A percentile compares a stretch with the other conserved stretches of the same genome.
These are phyloP conservation scores for Apiospora hydei DNA, from an alignment of 2,329 filamentous ascomycete genomes.

Conservation along the genomic window DNA sequence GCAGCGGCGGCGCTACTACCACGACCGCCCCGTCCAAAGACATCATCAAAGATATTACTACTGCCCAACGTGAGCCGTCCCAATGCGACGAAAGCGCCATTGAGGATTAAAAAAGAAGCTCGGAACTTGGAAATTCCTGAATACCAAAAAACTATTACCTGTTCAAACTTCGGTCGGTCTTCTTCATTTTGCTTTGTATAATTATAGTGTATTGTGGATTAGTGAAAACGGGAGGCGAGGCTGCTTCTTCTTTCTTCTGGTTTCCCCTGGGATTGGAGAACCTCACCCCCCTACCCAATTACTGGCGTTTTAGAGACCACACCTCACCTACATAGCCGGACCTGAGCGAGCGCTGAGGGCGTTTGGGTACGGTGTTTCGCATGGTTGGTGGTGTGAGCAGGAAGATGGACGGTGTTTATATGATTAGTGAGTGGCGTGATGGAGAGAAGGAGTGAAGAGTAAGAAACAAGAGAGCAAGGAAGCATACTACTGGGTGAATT, in stretches of 20 bases:
- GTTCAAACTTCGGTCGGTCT: background rate
- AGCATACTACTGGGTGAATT: background rate
- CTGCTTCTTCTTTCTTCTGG: background rate
- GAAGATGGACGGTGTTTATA: no score
- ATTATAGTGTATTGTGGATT: constrained; percentile 3
- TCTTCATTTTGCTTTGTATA: background rate
- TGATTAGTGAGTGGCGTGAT: background rate
- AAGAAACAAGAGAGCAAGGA: background rate
- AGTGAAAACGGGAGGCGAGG: background rate
- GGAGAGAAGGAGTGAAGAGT: background rate
- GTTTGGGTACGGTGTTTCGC: background rate
- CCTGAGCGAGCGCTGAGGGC: background rate
- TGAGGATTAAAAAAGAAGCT: constrained; percentile 43
- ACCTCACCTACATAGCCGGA: background rate
- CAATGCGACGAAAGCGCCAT: constrained; percentile 51
- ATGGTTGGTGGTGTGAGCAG: background rate
- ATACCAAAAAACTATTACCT: background rate
- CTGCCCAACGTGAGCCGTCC: constrained; percentile 24
- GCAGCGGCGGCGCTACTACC: constrained; percentile 30
- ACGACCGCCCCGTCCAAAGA: constrained; percentile 27
- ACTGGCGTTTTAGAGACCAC: background rate
- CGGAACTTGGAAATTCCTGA: background rate
- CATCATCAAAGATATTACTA: constrained; percentile 32
- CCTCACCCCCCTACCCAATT: background rate
- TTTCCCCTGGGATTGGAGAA: background rate